Percentiles rank a stretch among this genome's conserved stretches.
phyloP scores from a whole-genome alignment of 192 early-diverging fungal species.

The Podila clonocystis region DNA sequence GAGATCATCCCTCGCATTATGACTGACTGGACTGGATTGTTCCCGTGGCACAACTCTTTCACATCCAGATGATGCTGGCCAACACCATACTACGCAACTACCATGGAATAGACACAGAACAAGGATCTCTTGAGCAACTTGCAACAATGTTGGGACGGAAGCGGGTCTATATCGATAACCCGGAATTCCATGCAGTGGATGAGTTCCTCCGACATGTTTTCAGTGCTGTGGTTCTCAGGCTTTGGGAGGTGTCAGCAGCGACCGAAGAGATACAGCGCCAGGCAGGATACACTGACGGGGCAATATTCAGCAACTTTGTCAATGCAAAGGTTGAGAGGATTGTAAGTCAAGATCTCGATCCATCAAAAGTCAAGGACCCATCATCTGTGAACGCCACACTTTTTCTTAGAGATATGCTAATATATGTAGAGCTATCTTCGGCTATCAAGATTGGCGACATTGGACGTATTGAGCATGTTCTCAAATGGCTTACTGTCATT shows the following conservation, averaged over 20 bases:
- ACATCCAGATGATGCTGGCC: slow-evolving; percentile 9
- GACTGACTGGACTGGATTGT: slow-evolving; percentile 4
- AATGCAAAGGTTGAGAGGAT: background rate
- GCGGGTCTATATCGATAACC: background rate
- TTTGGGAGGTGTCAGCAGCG: background rate
- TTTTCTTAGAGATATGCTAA: no score
- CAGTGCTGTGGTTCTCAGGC: background rate
- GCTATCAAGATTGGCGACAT: no score
- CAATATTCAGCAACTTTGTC: no score
- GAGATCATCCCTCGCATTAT: background rate
- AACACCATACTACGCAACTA: background rate
- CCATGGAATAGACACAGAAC: background rate
- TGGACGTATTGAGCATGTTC: no score
- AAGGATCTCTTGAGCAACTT: slow-evolving; percentile 5
- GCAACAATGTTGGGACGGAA: background rate
- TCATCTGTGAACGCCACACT: background rate
- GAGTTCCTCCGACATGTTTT: slow-evolving; percentile 11
- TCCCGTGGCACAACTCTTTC: slow-evolving; percentile 14
- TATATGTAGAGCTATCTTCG: no score
- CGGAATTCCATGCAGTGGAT: slow-evolving; percentile 10
- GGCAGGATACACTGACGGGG: no score
- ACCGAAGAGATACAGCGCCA: no score
- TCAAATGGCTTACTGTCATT: slow-evolving; percentile 7
- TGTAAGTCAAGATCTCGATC: background rate
- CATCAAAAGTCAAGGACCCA: background rate